Base-by-base conservation (phyloP, 1,284 basidiomycete genomes). In the Boletus smithii region DNA sequence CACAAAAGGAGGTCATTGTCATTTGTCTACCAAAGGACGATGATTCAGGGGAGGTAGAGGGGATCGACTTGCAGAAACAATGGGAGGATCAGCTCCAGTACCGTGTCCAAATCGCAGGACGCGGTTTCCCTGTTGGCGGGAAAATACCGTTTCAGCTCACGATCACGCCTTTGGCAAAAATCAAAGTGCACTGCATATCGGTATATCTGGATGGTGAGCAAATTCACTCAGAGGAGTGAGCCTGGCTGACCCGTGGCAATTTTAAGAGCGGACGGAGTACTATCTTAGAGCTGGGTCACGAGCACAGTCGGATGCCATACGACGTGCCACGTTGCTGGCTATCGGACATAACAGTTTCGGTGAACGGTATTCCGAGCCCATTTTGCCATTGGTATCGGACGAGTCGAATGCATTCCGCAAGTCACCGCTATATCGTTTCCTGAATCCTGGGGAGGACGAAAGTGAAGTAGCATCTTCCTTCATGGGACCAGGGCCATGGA, bases 21-120 rank as follows among this genome's bases (percentile, higher is more conserved):
- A 81, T 97, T 26, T 79, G 87, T 17, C 80, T 77, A 40, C 92
- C 91, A 0, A 79, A 77, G 13, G 86, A 89, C 8, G 46, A 58
- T 20, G 48, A 44, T 27, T 16, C 23, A 5, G 58, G 51, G 49
- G 89, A 91, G 51, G 80, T 75, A 4, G 91, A 91, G 60, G 82
- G 85, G 57, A 85, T 98, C 51, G 79, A 94, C 41, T 84, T 98
- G 11, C 90, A 97, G 64, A 75, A 92, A 20, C 84, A 88, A 57
- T 99, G 95, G 95, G 95, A 97, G 51, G 79, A 85, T 50, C 88
- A 97, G 63, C 73, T 98, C 61, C 85, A 91, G 55, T 94, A 91
- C 58, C 72, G 87, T 46, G 85, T 98, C 48, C 79, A 86, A 1
- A 72, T 97, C 22, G 81, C 84, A 26, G 91, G 90, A 11, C 84